These are phyloP conservation scores for Anastatica hierochuntica DNA, from an alignment of 345 rosid species.

Conservation along the genomic window DNA sequence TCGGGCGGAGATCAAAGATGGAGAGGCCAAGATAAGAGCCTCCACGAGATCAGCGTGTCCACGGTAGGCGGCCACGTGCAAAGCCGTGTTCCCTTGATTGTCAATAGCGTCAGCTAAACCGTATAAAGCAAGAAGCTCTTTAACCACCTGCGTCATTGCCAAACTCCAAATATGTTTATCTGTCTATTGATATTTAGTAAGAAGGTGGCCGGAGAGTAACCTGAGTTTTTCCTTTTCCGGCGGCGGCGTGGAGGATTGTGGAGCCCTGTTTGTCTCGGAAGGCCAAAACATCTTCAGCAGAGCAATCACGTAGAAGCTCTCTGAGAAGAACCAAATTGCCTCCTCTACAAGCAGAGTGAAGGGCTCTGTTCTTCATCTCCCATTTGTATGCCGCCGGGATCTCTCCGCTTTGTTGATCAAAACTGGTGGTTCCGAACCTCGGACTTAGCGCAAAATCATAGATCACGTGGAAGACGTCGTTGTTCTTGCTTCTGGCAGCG, in stretches of 20 bases:
- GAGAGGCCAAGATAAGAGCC: slow-evolving; percentile 44
- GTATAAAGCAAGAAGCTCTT: slow-evolving; percentile 43
- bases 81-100: slow-evolving; percentile 61
- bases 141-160: slow-evolving; percentile 43
- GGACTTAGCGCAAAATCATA: slow-evolving; percentile 64
- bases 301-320: slow-evolving; percentile 42
- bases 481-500: slow-evolving; percentile 69
- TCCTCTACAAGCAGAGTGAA: slow-evolving; percentile 88
- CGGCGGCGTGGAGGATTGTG: slow-evolving; percentile 83
- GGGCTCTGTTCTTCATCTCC: slow-evolving; percentile 82
- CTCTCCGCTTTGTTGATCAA: slow-evolving; percentile 51
- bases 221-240: slow-evolving; percentile 73
- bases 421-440: slow-evolving; percentile 43
- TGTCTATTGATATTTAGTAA: neutral
- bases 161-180: neutral
- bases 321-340: slow-evolving; percentile 51
- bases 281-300: slow-evolving; percentile 35
- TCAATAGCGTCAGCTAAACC: slow-evolving; percentile 40
- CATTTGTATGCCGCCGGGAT: slow-evolving; percentile 50
- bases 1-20: slow-evolving; percentile 34
- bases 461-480: slow-evolving; percentile 49
- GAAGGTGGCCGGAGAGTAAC: slow-evolving; percentile 24
- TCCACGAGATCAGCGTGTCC: slow-evolving; percentile 59
- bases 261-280: slow-evolving; percentile 72
- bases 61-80: slow-evolving; percentile 65